Evolutionary conservation across 768 basidiomycete genomes (phyloP).

Genomic region (Lactarius akahatsu): DNA sequence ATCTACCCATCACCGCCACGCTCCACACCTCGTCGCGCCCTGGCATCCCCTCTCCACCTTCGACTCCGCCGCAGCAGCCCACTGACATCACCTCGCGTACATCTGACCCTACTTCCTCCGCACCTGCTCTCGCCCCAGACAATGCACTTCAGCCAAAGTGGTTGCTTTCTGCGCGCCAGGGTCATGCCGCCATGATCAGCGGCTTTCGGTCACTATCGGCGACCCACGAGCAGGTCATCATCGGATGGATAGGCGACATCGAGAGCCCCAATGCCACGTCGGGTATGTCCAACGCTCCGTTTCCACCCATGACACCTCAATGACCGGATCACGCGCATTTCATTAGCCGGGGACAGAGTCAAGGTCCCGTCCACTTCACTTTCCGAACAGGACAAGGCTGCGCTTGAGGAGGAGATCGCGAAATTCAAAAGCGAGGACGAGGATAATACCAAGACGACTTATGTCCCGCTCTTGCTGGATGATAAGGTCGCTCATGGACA

Average conservation of each 20-base stretch:
- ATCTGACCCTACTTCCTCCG: constrained; percentile 21
- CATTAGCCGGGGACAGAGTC: constrained; percentile 32
- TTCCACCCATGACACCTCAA: constrained; percentile 7
- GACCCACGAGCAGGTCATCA: constrained; percentile 86
- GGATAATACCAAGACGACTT: constrained; percentile 57
- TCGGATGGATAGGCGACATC: constrained; percentile 95
- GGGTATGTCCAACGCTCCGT: constrained; percentile 25
- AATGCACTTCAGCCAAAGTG: constrained; percentile 47
- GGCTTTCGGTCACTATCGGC: constrained; percentile 83
- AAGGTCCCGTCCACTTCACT: constrained; percentile 54
- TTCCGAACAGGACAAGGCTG: constrained; percentile 58
- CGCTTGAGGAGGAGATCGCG: constrained; percentile 63
- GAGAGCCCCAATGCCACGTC: constrained; percentile 41
- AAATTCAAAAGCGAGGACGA: constrained; percentile 60
- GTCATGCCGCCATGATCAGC: constrained; percentile 93
- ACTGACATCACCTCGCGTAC: constrained; percentile 45
- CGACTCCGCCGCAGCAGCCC: constrained; percentile 66
- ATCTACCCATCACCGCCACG: constrained; percentile 76
- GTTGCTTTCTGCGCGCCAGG: constrained; percentile 77
- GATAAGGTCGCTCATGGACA: constrained; percentile 89
- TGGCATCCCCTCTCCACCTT: constrained; percentile 69
- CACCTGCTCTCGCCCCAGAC: constrained; percentile 23
- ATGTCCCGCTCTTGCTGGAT: constrained; percentile 89
- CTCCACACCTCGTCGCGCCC: constrained; percentile 42
- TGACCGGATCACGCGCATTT: constrained; percentile 18